These are phyloP conservation scores for Plantago lanceolata DNA, from an alignment of 305 asterid species.

Conservation along the genomic window DNA sequence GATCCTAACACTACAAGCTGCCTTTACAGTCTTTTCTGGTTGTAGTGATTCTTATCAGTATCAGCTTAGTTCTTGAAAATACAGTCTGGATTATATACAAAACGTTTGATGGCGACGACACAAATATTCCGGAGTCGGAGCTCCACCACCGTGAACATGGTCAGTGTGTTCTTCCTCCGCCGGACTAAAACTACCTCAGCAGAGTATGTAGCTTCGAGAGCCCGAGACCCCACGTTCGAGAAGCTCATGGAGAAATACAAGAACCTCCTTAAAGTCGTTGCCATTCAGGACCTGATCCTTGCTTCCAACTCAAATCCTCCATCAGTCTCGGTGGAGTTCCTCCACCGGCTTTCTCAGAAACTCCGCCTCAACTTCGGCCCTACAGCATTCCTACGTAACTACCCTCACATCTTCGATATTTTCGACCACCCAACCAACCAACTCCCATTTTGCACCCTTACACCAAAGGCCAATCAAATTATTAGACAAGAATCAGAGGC, in stretches of 20 bases:
- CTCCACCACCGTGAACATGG: slow-evolving; percentile 20
- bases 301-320: slow-evolving; percentile 51
- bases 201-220: slow-evolving; percentile 59
- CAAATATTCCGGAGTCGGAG: slow-evolving; percentile 42
- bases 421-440: slow-evolving; percentile 53
- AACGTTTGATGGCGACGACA: slow-evolving; percentile 37
- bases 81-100: no score
- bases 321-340: slow-evolving; percentile 67
- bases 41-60: no score
- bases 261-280: slow-evolving; percentile 57
- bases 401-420: slow-evolving; percentile 74
- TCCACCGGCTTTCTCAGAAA: slow-evolving; percentile 69
- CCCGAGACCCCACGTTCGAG: slow-evolving; percentile 79
- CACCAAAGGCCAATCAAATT: slow-evolving; percentile 45
- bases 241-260: slow-evolving; percentile 84
- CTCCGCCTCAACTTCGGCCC: slow-evolving; percentile 88
- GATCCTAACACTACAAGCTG: no score
- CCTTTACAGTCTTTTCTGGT: no score
- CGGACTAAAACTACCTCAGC: slow-evolving; percentile 73
- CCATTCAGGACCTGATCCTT: slow-evolving; percentile 78
- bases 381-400: slow-evolving; percentile 67
- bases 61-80: no score
- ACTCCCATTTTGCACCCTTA: slow-evolving; percentile 62
- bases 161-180: slow-evolving; percentile 31
- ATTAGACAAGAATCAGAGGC: slow-evolving; percentile 49